phyloP scores from a whole-genome alignment of 73 alveolate genomes.

The Blepharisma japonicum region DNA sequence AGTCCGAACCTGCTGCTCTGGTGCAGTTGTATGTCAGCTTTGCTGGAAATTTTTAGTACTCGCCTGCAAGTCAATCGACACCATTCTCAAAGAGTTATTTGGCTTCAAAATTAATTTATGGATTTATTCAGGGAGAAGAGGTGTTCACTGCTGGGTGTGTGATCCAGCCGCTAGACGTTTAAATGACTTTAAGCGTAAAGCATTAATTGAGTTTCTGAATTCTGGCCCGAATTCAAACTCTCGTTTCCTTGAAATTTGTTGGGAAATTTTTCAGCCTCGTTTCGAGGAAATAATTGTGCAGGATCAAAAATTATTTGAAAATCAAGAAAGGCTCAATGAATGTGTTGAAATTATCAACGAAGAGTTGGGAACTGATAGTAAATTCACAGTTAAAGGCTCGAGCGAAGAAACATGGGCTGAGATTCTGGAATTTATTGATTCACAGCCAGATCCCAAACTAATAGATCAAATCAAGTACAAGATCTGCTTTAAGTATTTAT shows the following conservation, averaged over 20 bases:
- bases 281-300: conserved; percentile 16
- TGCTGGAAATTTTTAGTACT: conserved; percentile 93
- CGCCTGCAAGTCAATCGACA: conserved; percentile 78
- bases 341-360: not conserved
- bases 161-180: conserved; percentile 86
- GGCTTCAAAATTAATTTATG: conserved; percentile 84
- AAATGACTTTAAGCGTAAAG: conserved; percentile 82
- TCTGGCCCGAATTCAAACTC: not conserved
- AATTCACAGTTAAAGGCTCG: not conserved
- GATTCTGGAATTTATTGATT: not conserved
- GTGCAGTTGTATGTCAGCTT: conserved; percentile 89
- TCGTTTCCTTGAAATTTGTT: not conserved
- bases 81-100: conserved; percentile 79
- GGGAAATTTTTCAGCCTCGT: not conserved
- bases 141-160: conserved; percentile 97
- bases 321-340: not conserved
- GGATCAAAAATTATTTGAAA: conserved; percentile 10
- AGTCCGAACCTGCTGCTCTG: conserved; percentile 95
- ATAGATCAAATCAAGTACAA: conserved; percentile 15
- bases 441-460: not conserved
- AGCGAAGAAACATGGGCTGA: not conserved
- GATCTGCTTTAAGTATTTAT: conserved; percentile 50
- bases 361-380: not conserved
- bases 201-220: conserved; percentile 77
- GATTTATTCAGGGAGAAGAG: conserved; percentile 99